Evolutionary conservation across 352 stramenopile genomes (phyloP).

Genomic region (Phytophthora constricta): DNA sequence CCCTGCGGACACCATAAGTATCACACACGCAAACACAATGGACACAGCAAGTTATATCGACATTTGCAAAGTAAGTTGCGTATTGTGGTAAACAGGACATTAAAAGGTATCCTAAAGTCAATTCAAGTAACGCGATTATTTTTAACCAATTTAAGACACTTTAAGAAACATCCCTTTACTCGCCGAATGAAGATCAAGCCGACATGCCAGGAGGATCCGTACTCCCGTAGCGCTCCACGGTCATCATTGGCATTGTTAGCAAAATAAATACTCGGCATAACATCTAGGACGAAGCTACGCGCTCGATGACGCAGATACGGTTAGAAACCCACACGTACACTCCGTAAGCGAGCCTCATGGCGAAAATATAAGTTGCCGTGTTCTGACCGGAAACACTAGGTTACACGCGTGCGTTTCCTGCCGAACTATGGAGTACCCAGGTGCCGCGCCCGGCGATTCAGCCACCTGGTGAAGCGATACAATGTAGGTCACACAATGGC

Average conservation of each 20-base stretch:
- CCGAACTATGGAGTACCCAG: neutral
- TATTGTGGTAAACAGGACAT: neutral
- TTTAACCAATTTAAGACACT: neutral
- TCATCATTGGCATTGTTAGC: neutral
- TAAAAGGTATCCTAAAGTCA: neutral
- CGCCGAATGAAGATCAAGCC: neutral
- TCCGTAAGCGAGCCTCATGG: neutral
- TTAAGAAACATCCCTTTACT: neutral
- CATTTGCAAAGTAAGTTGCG: neutral
- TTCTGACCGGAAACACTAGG: neutral
- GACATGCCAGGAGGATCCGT: neutral
- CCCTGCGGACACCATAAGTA: neutral
- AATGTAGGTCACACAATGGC: neutral
- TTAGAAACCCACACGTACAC: conserved; percentile 12
- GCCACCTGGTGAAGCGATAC: neutral
- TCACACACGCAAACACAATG: neutral
- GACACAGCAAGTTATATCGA: neutral
- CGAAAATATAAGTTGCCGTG: neutral
- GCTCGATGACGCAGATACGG: neutral
- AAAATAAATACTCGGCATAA: neutral
- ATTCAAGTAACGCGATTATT: neutral
- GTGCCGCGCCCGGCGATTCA: neutral
- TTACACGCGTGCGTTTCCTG: neutral
- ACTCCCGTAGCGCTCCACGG: neutral
- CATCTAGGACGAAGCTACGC: neutral